phyloP scores from a whole-genome alignment of 345 rosid genomes.

The Heritiera littoralis region DNA sequence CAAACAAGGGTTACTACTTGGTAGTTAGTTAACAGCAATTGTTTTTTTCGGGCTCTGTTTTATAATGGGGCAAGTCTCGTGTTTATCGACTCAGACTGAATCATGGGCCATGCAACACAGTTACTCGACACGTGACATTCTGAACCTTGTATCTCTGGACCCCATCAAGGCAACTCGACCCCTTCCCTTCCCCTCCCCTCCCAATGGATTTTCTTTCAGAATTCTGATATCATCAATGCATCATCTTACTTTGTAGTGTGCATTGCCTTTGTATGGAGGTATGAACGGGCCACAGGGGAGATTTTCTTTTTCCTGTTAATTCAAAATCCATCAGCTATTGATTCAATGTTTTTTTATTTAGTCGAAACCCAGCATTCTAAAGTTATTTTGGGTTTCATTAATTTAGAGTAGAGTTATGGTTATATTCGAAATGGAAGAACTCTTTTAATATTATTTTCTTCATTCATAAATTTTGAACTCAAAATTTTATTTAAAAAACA shows the following conservation, averaged over 20 bases:
- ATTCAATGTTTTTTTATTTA: not conserved
- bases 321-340: not conserved
- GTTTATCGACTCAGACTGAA: slow-evolving; percentile 26
- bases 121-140: slow-evolving; percentile 48
- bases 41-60: not conserved
- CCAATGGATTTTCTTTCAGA: not conserved
- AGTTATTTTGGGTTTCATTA: no score
- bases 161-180: not conserved
- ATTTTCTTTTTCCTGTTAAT: not conserved
- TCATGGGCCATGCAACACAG: slow-evolving; percentile 44
- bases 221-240: not conserved
- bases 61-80: slow-evolving; percentile 2
- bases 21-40: not conserved
- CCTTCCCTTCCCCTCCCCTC: not conserved
- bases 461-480: no score
- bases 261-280: not conserved
- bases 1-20: not conserved
- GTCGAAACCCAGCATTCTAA: no score
- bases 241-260: not conserved
- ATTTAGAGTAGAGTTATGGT: no score
- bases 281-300: not conserved
- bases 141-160: slow-evolving; percentile 5
- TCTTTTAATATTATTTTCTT: no score
- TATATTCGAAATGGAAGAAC: no score
- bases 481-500: no score